Evolutionary conservation across 75 land plant genomes (phyloP), one percentile per base, ranked within the genome.

Genomic region (Isoetes taiwanensis): DNA sequence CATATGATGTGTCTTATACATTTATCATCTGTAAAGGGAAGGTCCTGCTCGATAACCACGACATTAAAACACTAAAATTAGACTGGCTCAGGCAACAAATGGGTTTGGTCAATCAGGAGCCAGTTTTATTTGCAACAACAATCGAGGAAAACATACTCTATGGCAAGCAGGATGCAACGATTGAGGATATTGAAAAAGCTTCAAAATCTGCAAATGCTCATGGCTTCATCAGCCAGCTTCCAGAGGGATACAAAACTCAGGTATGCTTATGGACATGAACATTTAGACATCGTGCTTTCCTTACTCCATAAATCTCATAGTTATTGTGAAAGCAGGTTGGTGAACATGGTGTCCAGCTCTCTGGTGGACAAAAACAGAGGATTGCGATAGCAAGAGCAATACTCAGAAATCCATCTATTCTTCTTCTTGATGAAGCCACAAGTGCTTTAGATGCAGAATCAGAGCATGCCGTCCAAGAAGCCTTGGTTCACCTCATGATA

Each of bases 61-160:
- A 93, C 64, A 78, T 93, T 3, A 76, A 43, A 52, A 59, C 57
- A 10, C 67, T 93, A 2, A 76, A 93, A 19, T 35, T 93, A 29
- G 76, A 77, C 48, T 93, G 98, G 96, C 57, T 93, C 12, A 76
- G 98, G 53, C 60, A 65, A 17, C 98, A 93, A 55, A 87, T 88
- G 25, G 98, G 96, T 0, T 70, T 94, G 29, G 99, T 94, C 0
- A 89, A 77, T 57, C 99, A 94, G 38, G 99, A 94, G 67, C 99
- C 99, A 46, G 86, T 79, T 0, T 71, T 94, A 9, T 89, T 94
- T 62, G 96, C 96, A 4, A 82, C 86, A 2, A 84, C 56, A 41
- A 94, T 94, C 34, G 64, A 80, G 42, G 99, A 94, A 60, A 94
- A 94, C 57, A 84, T 94, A 5, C 63, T 84, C 0, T 94, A 94